A percentile compares a stretch with the other conserved stretches of the same genome.
Conservation (phyloP, 2,329 filamentous ascomycete species). For the Parascedosporium putredinis region DNA sequence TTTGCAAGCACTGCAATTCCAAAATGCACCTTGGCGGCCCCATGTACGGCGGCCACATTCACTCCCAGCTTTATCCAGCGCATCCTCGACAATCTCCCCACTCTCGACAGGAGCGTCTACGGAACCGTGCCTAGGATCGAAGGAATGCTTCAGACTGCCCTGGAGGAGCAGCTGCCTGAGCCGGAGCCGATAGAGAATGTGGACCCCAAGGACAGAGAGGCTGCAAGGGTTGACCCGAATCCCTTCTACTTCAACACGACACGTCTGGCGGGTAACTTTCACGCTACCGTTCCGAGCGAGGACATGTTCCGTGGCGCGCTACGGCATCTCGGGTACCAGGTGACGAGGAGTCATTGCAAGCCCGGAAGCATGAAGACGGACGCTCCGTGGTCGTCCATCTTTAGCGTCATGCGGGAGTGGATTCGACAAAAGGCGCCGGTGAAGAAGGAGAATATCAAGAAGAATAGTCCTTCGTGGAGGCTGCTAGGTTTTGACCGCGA, state of each 20-base stretch:
- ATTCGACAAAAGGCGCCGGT: slow-evolving; percentile 69
- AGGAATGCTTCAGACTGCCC: slow-evolving; percentile 81
- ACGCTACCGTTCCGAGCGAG: slow-evolving; percentile 70
- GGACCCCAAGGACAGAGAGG: slow-evolving; percentile 35
- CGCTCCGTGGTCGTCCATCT: slow-evolving; percentile 80
- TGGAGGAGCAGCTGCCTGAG: slow-evolving; percentile 55
- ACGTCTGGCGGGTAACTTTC: slow-evolving; percentile 63
- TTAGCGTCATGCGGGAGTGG: slow-evolving; percentile 93
- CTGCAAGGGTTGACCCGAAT: slow-evolving; percentile 57
- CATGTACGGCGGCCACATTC: slow-evolving; percentile 88
- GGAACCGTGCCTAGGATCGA: slow-evolving; percentile 71
- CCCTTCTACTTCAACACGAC: slow-evolving; percentile 84
- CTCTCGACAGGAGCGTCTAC: slow-evolving; percentile 59
- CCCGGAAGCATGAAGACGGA: slow-evolving; percentile 88
- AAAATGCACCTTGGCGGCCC: slow-evolving; percentile 84
- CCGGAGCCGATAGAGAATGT: slow-evolving; percentile 22
- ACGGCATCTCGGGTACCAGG: slow-evolving; percentile 67
- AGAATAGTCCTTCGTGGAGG: slow-evolving; percentile 59
- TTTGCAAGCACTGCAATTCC: slow-evolving; percentile 74
- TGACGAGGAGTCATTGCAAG: slow-evolving; percentile 79
- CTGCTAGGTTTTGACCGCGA: slow-evolving; percentile 44
- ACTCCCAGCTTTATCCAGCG: slow-evolving; percentile 76
- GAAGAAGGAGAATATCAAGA: slow-evolving; percentile 59
- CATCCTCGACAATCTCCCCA: slow-evolving; percentile 63
- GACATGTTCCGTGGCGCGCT: slow-evolving; percentile 74